Percentiles rank a stretch among this genome's conserved stretches.
phyloP scores from a whole-genome alignment of 305 asterid genomes.

The Fraxinus latifolia region DNA sequence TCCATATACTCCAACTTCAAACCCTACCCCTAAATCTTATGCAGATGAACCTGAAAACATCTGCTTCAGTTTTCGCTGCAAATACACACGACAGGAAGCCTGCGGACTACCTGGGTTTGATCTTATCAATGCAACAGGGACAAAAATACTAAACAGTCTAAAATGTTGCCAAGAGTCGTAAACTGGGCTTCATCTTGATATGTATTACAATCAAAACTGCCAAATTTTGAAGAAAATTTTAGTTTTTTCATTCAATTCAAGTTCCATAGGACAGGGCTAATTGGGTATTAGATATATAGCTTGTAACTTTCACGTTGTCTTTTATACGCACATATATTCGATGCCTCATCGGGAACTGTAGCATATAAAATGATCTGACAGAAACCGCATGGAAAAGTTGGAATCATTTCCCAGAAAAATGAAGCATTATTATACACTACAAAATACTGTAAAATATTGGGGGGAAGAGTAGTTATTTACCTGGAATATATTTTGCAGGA shows the following conservation, averaged over 20 bases:
- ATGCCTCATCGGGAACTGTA: slow-evolving; percentile 26
- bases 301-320: slow-evolving; percentile 41
- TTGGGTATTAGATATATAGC: background rate
- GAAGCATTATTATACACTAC: background rate
- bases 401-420: slow-evolving; percentile 16
- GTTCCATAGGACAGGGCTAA: background rate
- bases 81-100: background rate
- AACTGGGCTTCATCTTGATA: background rate
- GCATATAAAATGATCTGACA: slow-evolving; percentile 30
- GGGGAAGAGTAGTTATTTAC: background rate
- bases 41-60: slow-evolving; percentile 25
- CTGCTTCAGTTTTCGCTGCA: background rate
- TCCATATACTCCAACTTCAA: slow-evolving; percentile 11
- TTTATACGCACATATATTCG: slow-evolving; percentile 14
- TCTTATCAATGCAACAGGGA: background rate
- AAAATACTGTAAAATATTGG: background rate
- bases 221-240: background rate
- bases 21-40: slow-evolving; percentile 18
- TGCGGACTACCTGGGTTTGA: background rate
- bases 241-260: background rate
- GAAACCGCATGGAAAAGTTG: slow-evolving; percentile 20
- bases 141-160: background rate
- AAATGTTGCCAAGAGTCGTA: background rate
- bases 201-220: background rate
- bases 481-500: background rate